A percentile compares a stretch with the other conserved stretches of the same genome.
Evolutionary conservation across 441 rosid genomes (phyloP).

Genomic region (Pelargonium fulgidum): DNA sequence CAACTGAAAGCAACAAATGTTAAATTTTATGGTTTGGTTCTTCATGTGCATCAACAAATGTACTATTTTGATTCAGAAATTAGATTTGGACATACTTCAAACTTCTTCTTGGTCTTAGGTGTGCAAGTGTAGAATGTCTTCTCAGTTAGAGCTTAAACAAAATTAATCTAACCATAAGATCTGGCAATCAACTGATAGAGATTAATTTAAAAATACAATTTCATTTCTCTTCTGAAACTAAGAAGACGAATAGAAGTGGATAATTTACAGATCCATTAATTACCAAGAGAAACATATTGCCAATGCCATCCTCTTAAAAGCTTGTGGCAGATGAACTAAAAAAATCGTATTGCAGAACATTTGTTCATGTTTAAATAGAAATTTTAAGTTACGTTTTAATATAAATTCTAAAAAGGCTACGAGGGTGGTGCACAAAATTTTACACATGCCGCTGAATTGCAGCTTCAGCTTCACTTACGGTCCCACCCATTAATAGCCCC

Average conservation of each 20-base stretch:
- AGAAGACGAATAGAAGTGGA: neutral
- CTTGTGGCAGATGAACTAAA: conserved; percentile 28
- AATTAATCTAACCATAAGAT: too few species aligned
- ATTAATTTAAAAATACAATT: neutral
- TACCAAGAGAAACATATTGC: conserved; percentile 18
- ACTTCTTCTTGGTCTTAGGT: too few species aligned
- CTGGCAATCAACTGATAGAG: too few species aligned
- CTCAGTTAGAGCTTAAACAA: too few species aligned
- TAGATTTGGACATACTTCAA: too few species aligned
- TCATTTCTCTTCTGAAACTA: neutral
- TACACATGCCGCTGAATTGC: conserved; percentile 36
- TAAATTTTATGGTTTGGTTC: too few species aligned
- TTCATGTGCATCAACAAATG: too few species aligned
- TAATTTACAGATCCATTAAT: conserved; percentile 30
- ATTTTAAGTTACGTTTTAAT: conserved; percentile 16
- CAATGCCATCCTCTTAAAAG: conserved; percentile 30
- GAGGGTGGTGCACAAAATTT: conserved; percentile 19
- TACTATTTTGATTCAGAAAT: too few species aligned
- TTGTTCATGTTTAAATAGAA: conserved; percentile 11
- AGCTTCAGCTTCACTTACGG: conserved; percentile 20
- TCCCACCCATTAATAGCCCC: conserved; percentile 17
- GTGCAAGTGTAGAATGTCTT: too few species aligned
- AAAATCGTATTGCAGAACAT: conserved; percentile 6
- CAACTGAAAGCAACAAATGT: too few species aligned
- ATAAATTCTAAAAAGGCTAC: conserved; percentile 21